Evolutionary conservation across 768 basidiomycete species (phyloP).

Genomic region (Mycena capillaripes): DNA sequence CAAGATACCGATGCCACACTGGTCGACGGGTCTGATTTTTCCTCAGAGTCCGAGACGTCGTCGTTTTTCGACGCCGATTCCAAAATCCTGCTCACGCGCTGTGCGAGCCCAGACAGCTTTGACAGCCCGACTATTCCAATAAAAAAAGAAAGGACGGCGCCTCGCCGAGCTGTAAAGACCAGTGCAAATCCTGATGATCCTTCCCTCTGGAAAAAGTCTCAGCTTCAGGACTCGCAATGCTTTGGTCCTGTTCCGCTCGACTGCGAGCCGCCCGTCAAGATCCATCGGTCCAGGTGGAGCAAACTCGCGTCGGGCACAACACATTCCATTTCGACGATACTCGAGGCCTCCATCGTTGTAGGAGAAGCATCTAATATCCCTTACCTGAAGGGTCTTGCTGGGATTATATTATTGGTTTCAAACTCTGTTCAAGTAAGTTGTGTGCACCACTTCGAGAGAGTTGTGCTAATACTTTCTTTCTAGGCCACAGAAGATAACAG

Average conservation of each 20-base stretch:
- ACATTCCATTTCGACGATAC: conserved; percentile 25
- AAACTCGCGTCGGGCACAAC: conserved; percentile 32
- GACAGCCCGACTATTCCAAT: conserved; percentile 26
- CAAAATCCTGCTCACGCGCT: conserved; percentile 31
- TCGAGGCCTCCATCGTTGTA: conserved; percentile 23
- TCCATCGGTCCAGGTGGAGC: conserved; percentile 25
- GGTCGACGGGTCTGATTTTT: conserved; percentile 27
- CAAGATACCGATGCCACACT: conserved; percentile 32
- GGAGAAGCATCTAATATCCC: conserved; percentile 37
- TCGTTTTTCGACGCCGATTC: conserved; percentile 30
- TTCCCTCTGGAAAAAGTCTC: conserved; percentile 30
- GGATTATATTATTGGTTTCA: conserved; percentile 33
- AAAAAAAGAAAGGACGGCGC: conserved; percentile 17
- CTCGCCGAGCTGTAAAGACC: conserved; percentile 14
- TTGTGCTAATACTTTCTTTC: not conserved
- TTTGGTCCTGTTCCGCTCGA: conserved; percentile 34
- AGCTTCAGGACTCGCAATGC: conserved; percentile 15
- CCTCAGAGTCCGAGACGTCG: conserved; percentile 25
- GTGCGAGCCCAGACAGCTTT: conserved; percentile 32
- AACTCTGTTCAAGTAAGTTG: conserved; percentile 36
- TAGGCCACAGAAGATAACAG: conserved; percentile 37
- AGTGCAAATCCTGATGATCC: conserved; percentile 30
- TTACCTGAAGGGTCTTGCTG: conserved; percentile 38
- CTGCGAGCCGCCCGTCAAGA: conserved; percentile 22
- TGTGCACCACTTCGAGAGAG: not conserved